Evolutionary conservation across 441 rosid species (phyloP).

Genomic region (Eruca vesicaria): DNA sequence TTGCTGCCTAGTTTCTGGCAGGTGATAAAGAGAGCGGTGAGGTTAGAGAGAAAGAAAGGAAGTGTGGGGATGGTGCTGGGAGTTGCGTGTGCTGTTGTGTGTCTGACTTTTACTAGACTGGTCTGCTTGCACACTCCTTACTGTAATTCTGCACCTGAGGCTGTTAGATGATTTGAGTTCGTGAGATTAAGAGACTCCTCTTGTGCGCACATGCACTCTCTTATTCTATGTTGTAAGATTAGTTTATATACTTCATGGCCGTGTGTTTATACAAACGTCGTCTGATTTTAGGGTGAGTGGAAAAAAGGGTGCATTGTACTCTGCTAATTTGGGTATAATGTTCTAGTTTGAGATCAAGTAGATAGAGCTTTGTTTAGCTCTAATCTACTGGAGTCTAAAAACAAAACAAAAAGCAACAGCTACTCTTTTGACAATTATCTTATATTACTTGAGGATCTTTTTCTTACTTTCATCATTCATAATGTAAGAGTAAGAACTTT

Average conservation of each 20-base stretch:
- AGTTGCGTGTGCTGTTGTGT: constrained; percentile 62
- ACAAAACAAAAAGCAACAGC: neutral
- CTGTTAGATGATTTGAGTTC: constrained; percentile 57
- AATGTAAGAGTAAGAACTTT: no score
- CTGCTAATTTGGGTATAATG: constrained; percentile 3
- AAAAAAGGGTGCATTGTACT: neutral
- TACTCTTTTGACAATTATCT: neutral
- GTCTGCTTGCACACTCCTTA: constrained; percentile 96
- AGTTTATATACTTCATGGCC: constrained; percentile 12
- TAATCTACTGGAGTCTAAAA: neutral
- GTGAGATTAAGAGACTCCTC: neutral
- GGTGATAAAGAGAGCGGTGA: constrained; percentile 54
- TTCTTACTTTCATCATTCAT: no score
- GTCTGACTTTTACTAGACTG: constrained; percentile 78
- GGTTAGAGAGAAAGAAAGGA: constrained; percentile 62
- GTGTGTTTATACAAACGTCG: constrained; percentile 23
- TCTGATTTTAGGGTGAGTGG: neutral
- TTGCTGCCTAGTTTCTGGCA: constrained; percentile 71
- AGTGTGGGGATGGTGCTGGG: constrained; percentile 67
- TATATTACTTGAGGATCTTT: no score
- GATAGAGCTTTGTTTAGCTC: constrained; percentile 18
- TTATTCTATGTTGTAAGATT: constrained; percentile 28
- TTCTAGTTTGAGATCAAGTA: constrained; percentile 9
- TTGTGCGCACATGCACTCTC: constrained; percentile 1
- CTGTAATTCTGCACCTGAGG: constrained; percentile 98